Evolutionary conservation across 768 basidiomycete species (phyloP).

Genomic region (Pleurotus citrinopileatus): DNA sequence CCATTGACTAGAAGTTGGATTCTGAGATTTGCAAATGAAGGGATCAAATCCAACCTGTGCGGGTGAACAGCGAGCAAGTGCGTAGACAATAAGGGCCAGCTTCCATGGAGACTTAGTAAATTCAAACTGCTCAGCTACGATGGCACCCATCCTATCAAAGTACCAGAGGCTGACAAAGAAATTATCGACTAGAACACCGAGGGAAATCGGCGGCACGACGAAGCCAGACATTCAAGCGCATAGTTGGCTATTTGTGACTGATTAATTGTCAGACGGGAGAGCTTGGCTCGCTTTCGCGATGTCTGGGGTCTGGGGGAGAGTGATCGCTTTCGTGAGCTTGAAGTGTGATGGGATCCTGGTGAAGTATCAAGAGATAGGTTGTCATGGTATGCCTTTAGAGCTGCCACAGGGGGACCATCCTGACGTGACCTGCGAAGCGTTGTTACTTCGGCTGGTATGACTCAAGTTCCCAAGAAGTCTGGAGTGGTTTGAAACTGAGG

Average conservation of each 20-base stretch:
- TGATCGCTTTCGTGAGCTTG: not conserved
- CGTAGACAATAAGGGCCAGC: not conserved
- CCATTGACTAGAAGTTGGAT: not conserved
- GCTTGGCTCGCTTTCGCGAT: not conserved
- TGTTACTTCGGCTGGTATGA: too few relatives aligned
- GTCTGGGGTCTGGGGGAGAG: too few relatives aligned
- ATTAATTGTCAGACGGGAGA: not conserved
- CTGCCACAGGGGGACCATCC: too few relatives aligned
- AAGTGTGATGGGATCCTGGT: too few relatives aligned
- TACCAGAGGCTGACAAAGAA: not conserved
- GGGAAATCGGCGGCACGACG: not conserved
- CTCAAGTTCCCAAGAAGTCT: too few relatives aligned
- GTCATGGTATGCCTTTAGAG: too few relatives aligned
- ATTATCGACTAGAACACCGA: not conserved
- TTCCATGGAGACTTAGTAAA: not conserved
- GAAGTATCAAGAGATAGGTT: too few relatives aligned
- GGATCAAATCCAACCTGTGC: not conserved
- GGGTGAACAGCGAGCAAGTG: not conserved
- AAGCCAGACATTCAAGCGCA: not conserved
- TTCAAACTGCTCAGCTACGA: not conserved
- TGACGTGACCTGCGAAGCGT: too few relatives aligned
- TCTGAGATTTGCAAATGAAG: not conserved
- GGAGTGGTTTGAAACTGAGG: too few relatives aligned
- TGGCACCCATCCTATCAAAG: not conserved
- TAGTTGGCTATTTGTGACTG: not conserved